A percentile compares a stretch with the other conserved stretches of the same genome.
phyloP scores from a whole-genome alignment of 148 eudicot genomes.

The Pouteria glomerata region DNA sequence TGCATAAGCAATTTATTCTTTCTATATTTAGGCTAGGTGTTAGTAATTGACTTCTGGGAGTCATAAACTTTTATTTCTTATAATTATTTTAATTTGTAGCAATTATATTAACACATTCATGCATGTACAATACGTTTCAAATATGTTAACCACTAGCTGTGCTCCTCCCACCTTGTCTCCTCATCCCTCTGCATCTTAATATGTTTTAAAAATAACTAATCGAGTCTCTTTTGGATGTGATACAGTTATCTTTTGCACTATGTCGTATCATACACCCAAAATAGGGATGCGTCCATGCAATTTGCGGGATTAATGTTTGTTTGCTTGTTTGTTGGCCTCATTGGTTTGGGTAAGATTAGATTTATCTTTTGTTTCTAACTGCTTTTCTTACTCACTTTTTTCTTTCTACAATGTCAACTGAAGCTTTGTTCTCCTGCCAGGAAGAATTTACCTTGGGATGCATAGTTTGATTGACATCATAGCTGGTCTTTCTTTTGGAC shows the following conservation, averaged over 20 bases:
- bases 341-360: conserved; percentile 62
- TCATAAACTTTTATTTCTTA: not conserved
- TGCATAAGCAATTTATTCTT: not conserved
- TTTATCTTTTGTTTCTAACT: not conserved
- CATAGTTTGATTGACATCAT: conserved; percentile 85
- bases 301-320: conserved; percentile 44
- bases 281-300: conserved; percentile 28
- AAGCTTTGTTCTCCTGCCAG: conserved; percentile 39
- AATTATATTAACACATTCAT: not conserved
- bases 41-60: not conserved
- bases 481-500: conserved; percentile 69
- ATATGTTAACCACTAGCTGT: not conserved
- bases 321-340: conserved; percentile 65
- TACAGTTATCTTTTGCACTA: conserved; percentile 76
- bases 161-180: not conserved
- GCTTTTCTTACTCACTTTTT: conserved; percentile 4
- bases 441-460: conserved; percentile 98
- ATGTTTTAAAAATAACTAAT: not conserved
- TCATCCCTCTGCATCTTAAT: not conserved
- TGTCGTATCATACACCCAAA: conserved; percentile 36
- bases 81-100: not conserved
- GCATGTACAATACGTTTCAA: not conserved
- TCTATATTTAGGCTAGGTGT: not conserved
- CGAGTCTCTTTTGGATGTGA: conserved; percentile 11
- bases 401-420: conserved; percentile 5